Conservation (phyloP, 805 yeast genomes). For the Lipomyces yamanashiensis region DNA sequence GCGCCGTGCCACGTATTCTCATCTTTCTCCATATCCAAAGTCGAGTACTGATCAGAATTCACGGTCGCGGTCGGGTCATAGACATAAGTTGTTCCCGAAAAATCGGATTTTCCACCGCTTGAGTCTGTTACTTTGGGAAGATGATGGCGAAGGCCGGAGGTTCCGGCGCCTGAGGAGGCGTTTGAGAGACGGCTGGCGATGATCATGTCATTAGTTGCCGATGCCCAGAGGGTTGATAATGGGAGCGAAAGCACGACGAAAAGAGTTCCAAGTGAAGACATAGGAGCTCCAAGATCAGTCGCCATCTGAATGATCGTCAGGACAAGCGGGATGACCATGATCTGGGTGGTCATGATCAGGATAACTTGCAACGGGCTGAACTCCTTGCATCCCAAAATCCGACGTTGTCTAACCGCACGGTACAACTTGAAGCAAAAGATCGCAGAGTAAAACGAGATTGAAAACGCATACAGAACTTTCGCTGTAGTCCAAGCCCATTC, state of each 20-base stretch:
- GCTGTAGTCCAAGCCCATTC: slow-evolving; percentile 43
- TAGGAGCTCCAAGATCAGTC: slow-evolving; percentile 40
- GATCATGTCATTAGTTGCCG: slow-evolving; percentile 55
- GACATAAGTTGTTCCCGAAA: slow-evolving; percentile 5
- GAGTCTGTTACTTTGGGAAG: not conserved
- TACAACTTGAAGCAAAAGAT: slow-evolving; percentile 67
- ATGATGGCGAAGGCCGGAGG: not conserved
- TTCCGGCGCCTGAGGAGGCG: not conserved
- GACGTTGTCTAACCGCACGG: slow-evolving; percentile 71
- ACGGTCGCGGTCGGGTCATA: slow-evolving; percentile 13
- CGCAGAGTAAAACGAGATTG: slow-evolving; percentile 65
- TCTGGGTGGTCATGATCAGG: slow-evolving; percentile 79
- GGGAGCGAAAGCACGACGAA: slow-evolving; percentile 77
- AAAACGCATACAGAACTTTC: slow-evolving; percentile 65
- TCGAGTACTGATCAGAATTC: not conserved
- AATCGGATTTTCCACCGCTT: slow-evolving; percentile 15
- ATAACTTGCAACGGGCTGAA: slow-evolving; percentile 82
- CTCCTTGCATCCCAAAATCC: slow-evolving; percentile 77
- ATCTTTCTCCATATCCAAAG: slow-evolving; percentile 28
- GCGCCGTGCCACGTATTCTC: slow-evolving; percentile 9
- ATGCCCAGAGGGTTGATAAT: slow-evolving; percentile 87
- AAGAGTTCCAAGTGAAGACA: slow-evolving; percentile 60
- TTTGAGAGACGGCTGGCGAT: slow-evolving; percentile 27
- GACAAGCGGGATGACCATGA: slow-evolving; percentile 77
- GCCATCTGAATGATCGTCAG: slow-evolving; percentile 63